These are phyloP conservation scores for Euphorbia schlechtendalii DNA, from an alignment of 441 rosid species.

Conservation along the genomic window DNA sequence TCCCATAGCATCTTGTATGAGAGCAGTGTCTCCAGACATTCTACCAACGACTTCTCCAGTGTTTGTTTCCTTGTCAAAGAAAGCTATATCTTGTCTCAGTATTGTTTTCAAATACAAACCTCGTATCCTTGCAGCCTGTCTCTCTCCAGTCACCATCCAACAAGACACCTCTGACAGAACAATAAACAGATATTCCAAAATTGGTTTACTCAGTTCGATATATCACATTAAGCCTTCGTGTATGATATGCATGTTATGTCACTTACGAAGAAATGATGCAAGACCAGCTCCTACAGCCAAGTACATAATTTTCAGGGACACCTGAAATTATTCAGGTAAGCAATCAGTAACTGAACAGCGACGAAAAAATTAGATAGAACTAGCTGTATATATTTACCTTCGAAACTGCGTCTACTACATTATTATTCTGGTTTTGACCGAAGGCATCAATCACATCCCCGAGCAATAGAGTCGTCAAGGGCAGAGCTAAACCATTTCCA, in stretches of 20 bases:
- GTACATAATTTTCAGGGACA: conserved; percentile 53
- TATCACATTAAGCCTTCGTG: too few relatives aligned
- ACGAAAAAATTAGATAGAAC: not conserved
- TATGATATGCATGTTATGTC: too few relatives aligned
- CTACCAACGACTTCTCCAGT: conserved; percentile 82
- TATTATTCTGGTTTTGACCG: conserved; percentile 38
- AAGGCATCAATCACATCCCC: conserved; percentile 52
- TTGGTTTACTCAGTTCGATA: not conserved
- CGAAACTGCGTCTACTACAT: conserved; percentile 36
- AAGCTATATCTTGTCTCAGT: conserved; percentile 78
- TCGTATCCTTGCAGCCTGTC: conserved; percentile 76
- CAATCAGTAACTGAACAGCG: not conserved
- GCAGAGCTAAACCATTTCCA: conserved; percentile 47
- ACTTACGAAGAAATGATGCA: conserved; percentile 74
- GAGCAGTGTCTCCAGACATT: conserved; percentile 90
- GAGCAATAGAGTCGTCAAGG: conserved; percentile 51
- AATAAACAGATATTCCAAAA: conserved; percentile 6
- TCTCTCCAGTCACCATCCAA: conserved; percentile 90
- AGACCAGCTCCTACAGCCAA: conserved; percentile 55
- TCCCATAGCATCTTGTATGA: conserved; percentile 91
- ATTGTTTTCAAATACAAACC: conserved; percentile 61
- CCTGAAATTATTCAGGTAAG: conserved; percentile 27
- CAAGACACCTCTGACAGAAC: conserved; percentile 60
- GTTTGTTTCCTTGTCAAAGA: conserved; percentile 70
- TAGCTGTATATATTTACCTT: conserved; percentile 28